Conservation (phyloP, 345 rosid species). For the Ailanthus altissimus region DNA sequence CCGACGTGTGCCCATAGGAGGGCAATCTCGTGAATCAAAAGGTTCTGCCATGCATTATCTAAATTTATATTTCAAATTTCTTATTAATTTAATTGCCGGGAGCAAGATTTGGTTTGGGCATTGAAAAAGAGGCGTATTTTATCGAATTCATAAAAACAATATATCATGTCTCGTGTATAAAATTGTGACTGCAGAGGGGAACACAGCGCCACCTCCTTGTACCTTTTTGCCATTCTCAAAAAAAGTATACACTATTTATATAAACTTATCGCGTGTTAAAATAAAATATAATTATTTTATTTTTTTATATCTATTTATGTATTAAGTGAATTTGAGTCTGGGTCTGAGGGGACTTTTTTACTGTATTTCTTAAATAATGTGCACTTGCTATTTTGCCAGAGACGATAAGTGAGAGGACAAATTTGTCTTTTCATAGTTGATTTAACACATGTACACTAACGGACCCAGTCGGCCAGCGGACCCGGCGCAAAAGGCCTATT, state of each 20-base stretch:
- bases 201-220: slow-evolving; percentile 62
- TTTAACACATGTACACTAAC: background rate
- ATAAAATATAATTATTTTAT: background rate
- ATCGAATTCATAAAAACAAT: slow-evolving; percentile 36
- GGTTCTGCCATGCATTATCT: background rate
- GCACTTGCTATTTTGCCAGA: slow-evolving; percentile 1
- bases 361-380: slow-evolving; percentile 24
- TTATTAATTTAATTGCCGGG: slow-evolving; percentile 24
- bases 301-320: background rate
- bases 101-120: slow-evolving; percentile 53
- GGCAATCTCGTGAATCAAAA: background rate
- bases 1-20: slow-evolving; percentile 12
- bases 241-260: too few species aligned
- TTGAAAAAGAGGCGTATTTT: slow-evolving; percentile 51
- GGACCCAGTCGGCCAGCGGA: slow-evolving; percentile 8
- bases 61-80: background rate
- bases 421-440: background rate
- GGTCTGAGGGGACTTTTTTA: slow-evolving; percentile 27
- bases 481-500: slow-evolving; percentile 4
- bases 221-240: slow-evolving; percentile 23
- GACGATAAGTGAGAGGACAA: slow-evolving; percentile 10
- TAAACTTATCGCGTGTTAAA: background rate
- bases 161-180: slow-evolving; percentile 27
- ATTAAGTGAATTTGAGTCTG: background rate
- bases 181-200: slow-evolving; percentile 48